Conservation (phyloP, 2,329 filamentous ascomycete species). For the Cladophialophora bantiana region DNA sequence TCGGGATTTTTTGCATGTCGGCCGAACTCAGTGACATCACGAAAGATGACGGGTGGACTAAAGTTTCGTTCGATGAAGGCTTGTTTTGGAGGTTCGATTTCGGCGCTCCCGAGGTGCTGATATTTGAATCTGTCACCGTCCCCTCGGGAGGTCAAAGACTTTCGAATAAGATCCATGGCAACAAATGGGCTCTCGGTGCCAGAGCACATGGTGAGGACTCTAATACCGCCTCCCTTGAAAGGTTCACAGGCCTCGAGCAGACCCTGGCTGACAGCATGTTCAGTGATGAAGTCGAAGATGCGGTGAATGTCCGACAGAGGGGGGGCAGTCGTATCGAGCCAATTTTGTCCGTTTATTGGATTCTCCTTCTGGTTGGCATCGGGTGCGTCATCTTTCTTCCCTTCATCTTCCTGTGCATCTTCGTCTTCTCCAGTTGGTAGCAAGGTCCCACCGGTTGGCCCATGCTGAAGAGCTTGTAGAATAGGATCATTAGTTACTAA, state of each 20-base stretch:
- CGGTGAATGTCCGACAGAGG: conserved; percentile 56
- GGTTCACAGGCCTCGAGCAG: conserved; percentile 46
- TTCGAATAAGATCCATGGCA: conserved; percentile 64
- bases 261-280: conserved; percentile 39
- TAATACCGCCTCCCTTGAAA: conserved; percentile 51
- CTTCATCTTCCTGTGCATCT: background rate
- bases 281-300: conserved; percentile 59
- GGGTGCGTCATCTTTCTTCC: background rate
- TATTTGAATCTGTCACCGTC: conserved; percentile 51
- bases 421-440: background rate
- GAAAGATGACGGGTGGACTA: conserved; percentile 60
- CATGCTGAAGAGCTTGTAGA: background rate
- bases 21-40: conserved; percentile 65
- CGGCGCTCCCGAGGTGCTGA: conserved; percentile 67
- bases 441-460: background rate
- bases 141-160: conserved; percentile 48
- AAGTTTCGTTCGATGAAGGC: conserved; percentile 70
- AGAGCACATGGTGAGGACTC: conserved; percentile 76
- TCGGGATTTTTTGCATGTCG: conserved; percentile 48
- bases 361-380: background rate
- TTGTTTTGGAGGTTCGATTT: conserved; percentile 70
- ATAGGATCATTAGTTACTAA: background rate
- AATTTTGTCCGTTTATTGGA: conserved; percentile 10
- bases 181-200: conserved; percentile 78
- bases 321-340: conserved; percentile 41